Evolutionary conservation across 2,329 filamentous ascomycete genomes (phyloP), one percentile per base, ranked within the genome.

Genomic region (Fusarium denticulatum): DNA sequence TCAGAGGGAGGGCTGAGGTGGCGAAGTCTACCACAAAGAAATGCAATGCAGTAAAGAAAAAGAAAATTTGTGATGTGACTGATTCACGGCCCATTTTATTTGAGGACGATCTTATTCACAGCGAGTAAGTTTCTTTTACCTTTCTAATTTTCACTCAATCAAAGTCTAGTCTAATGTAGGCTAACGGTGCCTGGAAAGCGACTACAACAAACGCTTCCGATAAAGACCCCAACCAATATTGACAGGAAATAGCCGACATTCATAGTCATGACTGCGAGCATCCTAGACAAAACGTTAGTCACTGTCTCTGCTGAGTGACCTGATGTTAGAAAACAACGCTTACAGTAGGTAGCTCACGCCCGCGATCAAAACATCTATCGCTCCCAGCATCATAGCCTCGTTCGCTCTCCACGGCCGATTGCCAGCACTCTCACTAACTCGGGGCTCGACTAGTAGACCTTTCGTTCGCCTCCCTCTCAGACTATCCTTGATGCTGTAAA

Each of bases 211-310:
- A 59, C 56, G 4, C 56, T 59, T 36, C 56, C 56, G 9, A 37
- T 4, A 5, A 59, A 50, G 1, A 59, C 32, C 2, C 56, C 56
- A 5, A 42, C 42, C 15, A 59, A 18, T 2, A 59, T 26, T 0
- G 56, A 59, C 1, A 59, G 34, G 9, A 59, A 59, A 12, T 59
- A 59, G 11, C 56, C 56, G 24, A 50, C 42, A 10, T 59, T 59
- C 56, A 59, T 59, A 6, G 56, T 59, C 56, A 59, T 59, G 4
- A 59, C 56, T 18, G 42, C 56, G 1, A 59, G 56, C 56, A 59
- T 59, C 2, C 56, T 59, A 16, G 24, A 36, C 10, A 20, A 14
- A 14, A 13, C 12, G 10, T 18, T 6, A 20, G 28, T 34, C 20
- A 24, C 6, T 7, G 12, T 13, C 11, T 22, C 12, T 16, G 4